phyloP scores from a whole-genome alignment of 805 yeast genomes.

The Millerozyma miso region DNA sequence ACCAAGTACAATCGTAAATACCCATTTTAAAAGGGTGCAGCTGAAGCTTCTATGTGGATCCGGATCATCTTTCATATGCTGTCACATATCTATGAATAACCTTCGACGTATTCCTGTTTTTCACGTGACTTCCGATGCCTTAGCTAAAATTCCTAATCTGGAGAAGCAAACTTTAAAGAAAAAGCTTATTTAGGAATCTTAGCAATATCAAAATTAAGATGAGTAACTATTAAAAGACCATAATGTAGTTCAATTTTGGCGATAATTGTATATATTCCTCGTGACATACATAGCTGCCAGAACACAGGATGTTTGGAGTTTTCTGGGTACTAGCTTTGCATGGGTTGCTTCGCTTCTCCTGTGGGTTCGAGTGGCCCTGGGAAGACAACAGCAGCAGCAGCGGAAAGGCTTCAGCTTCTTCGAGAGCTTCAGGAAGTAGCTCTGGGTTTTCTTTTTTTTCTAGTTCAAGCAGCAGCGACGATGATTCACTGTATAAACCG shows the following conservation, averaged over 20 bases:
- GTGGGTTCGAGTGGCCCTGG: conserved; percentile 5
- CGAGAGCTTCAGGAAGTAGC: background rate
- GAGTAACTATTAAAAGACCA: no score
- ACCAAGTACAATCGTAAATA: no score
- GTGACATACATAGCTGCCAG: background rate
- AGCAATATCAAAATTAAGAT: no score
- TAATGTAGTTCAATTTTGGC: no score
- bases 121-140: no score
- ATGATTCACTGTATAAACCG: conserved; percentile 16
- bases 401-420: background rate
- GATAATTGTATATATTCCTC: background rate
- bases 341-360: background rate
- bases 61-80: no score
- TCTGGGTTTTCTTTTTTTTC: background rate
- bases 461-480: background rate
- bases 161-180: background rate
- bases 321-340: background rate
- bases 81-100: no score
- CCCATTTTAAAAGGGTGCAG: no score
- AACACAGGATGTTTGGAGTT: background rate
- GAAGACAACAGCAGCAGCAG: conserved; percentile 1
- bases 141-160: background rate
- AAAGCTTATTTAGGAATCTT: background rate
- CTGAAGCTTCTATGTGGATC: no score
- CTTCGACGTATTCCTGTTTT: no score